A percentile compares a stretch with the other conserved stretches of the same genome.
These are phyloP conservation scores for Ascochyta fabae DNA, from an alignment of 2,329 filamentous ascomycete species.

Conservation along the genomic window DNA sequence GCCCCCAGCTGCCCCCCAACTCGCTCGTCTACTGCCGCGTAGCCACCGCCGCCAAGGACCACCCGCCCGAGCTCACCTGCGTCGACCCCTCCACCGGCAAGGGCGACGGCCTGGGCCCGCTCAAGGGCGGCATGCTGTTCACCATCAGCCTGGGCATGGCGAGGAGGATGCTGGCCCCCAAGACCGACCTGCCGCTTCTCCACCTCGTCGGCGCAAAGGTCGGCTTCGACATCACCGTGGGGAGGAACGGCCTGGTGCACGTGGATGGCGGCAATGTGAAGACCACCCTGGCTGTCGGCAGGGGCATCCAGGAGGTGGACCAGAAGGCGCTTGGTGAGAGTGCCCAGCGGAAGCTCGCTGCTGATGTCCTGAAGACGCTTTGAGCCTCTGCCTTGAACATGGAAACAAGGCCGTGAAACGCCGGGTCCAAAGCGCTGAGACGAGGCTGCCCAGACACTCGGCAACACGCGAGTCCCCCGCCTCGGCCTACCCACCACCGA, in stretches of 20 bases:
- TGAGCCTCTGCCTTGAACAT: not conserved
- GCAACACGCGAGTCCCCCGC: no score
- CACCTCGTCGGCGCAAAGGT: slow-evolving; percentile 83
- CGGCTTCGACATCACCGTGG: slow-evolving; percentile 91
- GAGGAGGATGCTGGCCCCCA: slow-evolving; percentile 72
- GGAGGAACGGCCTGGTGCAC: slow-evolving; percentile 92
- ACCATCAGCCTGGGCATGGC: slow-evolving; percentile 80
- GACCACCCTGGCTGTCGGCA: slow-evolving; percentile 78
- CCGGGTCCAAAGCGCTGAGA: not conserved
- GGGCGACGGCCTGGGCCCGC: slow-evolving; percentile 81
- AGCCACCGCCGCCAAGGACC: slow-evolving; percentile 63
- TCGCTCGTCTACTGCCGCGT: slow-evolving; percentile 90
- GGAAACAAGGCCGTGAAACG: not conserved
- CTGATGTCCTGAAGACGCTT: slow-evolving; percentile 64
- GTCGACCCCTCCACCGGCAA: slow-evolving; percentile 86
- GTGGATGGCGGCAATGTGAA: slow-evolving; percentile 78
- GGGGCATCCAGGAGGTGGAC: slow-evolving; percentile 80
- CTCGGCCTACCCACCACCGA: no score
- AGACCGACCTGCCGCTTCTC: slow-evolving; percentile 70
- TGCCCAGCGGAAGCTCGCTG: slow-evolving; percentile 73
- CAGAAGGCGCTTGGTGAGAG: slow-evolving; percentile 67
- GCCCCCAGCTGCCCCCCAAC: slow-evolving; percentile 76
- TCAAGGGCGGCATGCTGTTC: slow-evolving; percentile 87
- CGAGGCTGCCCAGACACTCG: no score
- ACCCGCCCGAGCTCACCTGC: slow-evolving; percentile 90